Conservation (phyloP, 148 eudicot species). For the Pharnaceum exiguum region DNA sequence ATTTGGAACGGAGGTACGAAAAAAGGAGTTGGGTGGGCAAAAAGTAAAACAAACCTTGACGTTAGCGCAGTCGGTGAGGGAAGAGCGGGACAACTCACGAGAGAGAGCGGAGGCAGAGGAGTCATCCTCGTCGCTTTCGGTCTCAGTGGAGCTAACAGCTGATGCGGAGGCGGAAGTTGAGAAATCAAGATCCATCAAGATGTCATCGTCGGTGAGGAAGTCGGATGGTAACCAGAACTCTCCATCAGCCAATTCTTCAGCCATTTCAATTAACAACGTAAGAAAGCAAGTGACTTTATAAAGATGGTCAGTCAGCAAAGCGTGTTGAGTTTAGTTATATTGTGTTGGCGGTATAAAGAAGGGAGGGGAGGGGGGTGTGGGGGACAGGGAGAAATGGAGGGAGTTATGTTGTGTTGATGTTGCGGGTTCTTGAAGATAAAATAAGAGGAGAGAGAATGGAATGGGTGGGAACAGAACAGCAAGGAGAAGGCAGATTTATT, state of each 20-base stretch:
- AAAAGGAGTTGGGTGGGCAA: not conserved
- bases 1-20: no score
- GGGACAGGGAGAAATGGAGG: not conserved
- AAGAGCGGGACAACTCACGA: conserved; percentile 25
- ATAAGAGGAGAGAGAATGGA: no score
- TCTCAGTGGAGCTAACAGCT: conserved; percentile 35
- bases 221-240: conserved; percentile 70
- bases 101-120: conserved; percentile 30
- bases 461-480: no score
- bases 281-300: not conserved
- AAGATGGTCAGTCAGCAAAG: no score
- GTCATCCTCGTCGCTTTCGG: conserved; percentile 66
- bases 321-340: no score
- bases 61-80: conserved; percentile 14
- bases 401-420: no score
- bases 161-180: conserved; percentile 47
- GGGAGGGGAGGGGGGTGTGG: not conserved
- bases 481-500: no score
- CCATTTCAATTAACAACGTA: conserved; percentile 21
- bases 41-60: conserved; percentile 23
- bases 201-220: conserved; percentile 72
- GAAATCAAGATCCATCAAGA: conserved; percentile 29
- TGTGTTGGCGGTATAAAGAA: not conserved
- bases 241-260: conserved; percentile 41
- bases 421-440: no score